Evolutionary conservation across 2,329 filamentous ascomycete species (phyloP).

Genomic region (Penicillium nordicum): DNA sequence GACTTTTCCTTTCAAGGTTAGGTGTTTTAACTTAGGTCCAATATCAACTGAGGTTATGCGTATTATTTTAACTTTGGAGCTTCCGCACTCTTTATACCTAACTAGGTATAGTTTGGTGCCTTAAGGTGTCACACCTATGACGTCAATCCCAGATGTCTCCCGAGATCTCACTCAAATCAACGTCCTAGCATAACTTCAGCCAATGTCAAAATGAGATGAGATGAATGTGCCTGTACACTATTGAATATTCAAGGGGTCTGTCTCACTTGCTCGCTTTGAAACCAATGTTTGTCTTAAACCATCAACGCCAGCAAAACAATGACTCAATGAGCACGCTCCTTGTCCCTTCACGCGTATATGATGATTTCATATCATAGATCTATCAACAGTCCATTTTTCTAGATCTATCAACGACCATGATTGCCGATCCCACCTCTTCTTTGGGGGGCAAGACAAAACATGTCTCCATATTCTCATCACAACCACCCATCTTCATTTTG

Average conservation of each 20-base stretch:
- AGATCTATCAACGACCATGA: not conserved
- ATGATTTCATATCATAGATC: not conserved
- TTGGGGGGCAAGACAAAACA: not conserved
- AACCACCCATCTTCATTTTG: constrained; percentile 69
- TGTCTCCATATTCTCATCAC: constrained; percentile 33
- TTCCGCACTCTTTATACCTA: too few relatives aligned
- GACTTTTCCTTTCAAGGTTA: too few relatives aligned
- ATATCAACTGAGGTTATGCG: too few relatives aligned
- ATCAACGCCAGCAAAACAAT: not conserved
- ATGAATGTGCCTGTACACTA: not conserved
- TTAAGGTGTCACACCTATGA: not conserved
- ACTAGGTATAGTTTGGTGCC: not conserved
- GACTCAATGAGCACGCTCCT: not conserved
- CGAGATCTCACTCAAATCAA: not conserved
- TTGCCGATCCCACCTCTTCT: not conserved
- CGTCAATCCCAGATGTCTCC: not conserved
- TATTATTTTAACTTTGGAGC: too few relatives aligned
- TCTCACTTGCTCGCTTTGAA: not conserved
- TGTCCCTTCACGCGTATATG: not conserved
- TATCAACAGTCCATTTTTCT: not conserved
- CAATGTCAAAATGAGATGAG: not conserved
- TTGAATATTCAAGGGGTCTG: not conserved
- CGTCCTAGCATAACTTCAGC: not conserved
- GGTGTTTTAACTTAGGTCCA: too few relatives aligned
- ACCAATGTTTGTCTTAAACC: not conserved